phyloP scores from a whole-genome alignment of 345 rosid genomes.

The Stellera chamaejasme region DNA sequence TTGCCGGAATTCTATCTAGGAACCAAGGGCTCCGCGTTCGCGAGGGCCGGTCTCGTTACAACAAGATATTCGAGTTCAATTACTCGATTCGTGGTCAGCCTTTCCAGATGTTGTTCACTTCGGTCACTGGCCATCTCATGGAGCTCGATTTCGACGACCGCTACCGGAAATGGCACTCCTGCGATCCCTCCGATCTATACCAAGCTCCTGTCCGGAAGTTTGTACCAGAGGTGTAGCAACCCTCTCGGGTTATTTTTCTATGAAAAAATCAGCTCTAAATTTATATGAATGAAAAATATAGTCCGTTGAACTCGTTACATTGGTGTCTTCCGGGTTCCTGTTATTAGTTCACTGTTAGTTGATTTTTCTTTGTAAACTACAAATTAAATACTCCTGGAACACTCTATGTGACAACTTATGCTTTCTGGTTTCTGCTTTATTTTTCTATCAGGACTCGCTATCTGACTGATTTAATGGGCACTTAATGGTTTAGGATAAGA shows the following conservation, averaged over 20 bases:
- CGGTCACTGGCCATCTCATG: constrained; percentile 94
- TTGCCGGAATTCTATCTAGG: constrained; percentile 61
- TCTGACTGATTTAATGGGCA: too few relatives aligned
- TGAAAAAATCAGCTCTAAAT: background rate
- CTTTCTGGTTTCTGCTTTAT: background rate
- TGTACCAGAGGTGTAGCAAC: constrained; percentile 64
- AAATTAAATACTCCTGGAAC: too few relatives aligned
- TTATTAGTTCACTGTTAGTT: background rate
- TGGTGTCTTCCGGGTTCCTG: background rate
- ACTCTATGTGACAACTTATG: too few relatives aligned
- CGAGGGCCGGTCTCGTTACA: constrained; percentile 90
- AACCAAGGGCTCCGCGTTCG: constrained; percentile 56
- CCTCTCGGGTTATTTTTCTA: too few relatives aligned
- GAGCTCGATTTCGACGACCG: constrained; percentile 92
- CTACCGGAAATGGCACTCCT: constrained; percentile 91
- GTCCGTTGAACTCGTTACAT: background rate
- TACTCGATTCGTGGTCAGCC: constrained; percentile 71
- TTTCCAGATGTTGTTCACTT: constrained; percentile 87
- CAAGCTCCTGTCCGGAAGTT: constrained; percentile 64
- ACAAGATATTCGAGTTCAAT: constrained; percentile 86
- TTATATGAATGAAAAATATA: too few relatives aligned
- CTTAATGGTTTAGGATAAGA: constrained; percentile 48
- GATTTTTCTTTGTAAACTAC: too few relatives aligned
- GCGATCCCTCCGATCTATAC: constrained; percentile 87
- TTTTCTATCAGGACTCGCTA: background rate